These are phyloP conservation scores for Rhizophora apiculata DNA, from an alignment of 345 rosid species.

Conservation along the genomic window DNA sequence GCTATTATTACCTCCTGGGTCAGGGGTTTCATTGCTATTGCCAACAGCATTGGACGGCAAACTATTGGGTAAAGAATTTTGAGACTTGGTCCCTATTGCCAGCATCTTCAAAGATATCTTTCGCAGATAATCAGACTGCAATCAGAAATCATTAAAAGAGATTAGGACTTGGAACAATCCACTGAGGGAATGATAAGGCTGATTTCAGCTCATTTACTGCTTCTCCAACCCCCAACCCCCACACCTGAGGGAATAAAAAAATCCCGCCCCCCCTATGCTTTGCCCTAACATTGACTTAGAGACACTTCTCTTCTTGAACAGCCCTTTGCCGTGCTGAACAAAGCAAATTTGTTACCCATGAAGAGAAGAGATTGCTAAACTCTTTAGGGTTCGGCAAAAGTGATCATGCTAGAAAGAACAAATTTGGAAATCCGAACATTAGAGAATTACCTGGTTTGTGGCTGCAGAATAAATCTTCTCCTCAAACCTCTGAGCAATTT, in stretches of 20 bases:
- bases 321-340: not conserved
- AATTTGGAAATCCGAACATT: not conserved
- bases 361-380: not conserved
- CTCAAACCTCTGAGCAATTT: slow-evolving; percentile 74
- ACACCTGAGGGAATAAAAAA: no score
- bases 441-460: slow-evolving; percentile 50
- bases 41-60: slow-evolving; percentile 37
- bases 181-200: not conserved
- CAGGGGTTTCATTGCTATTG: slow-evolving; percentile 49
- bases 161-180: not conserved
- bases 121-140: slow-evolving; percentile 75
- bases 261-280: no score
- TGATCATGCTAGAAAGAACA: no score
- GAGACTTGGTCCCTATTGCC: slow-evolving; percentile 71
- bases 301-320: no score
- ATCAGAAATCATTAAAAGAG: slow-evolving; percentile 12
- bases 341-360: not conserved
- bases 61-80: slow-evolving; percentile 41
- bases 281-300: no score
- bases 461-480: slow-evolving; percentile 71
- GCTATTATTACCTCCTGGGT: slow-evolving; percentile 47
- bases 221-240: no score
- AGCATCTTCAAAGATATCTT: slow-evolving; percentile 91
- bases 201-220: no score
- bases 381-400: no score